phyloP scores from a whole-genome alignment of 306 rosid genomes.

The Cicer bijugum region DNA sequence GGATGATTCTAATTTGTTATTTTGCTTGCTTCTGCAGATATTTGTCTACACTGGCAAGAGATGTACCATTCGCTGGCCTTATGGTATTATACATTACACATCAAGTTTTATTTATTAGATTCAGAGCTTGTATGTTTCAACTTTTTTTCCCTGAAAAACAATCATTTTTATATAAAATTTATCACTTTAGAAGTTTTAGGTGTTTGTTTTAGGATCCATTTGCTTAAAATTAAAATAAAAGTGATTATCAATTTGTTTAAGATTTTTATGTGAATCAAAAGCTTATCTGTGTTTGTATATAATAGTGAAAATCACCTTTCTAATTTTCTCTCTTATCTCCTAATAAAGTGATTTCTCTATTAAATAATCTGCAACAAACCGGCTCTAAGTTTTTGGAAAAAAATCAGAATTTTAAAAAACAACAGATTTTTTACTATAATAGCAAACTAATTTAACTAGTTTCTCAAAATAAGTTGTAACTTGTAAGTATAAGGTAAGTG shows the following conservation, averaged over 20 bases:
- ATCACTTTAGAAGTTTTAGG: neutral
- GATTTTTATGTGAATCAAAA: neutral
- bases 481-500: too few relatives aligned
- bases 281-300: neutral
- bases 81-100: conserved; percentile 59
- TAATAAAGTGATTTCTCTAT: too few relatives aligned
- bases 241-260: neutral
- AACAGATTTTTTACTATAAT: too few relatives aligned
- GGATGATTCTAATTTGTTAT: conserved; percentile 28
- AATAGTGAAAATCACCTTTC: neutral
- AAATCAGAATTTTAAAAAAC: neutral
- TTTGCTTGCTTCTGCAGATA: conserved; percentile 61
- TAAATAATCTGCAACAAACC: too few relatives aligned
- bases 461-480: neutral
- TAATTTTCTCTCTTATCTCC: too few relatives aligned
- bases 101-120: neutral
- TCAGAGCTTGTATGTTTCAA: conserved; percentile 7
- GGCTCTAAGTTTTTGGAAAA: neutral
- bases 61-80: conserved; percentile 90
- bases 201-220: neutral
- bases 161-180: neutral
- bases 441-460: too few relatives aligned
- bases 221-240: neutral
- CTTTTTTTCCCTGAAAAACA: neutral
- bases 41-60: conserved; percentile 88